phyloP scores from a whole-genome alignment of 2,329 filamentous ascomycete genomes.

The Penicillium verrucosum region DNA sequence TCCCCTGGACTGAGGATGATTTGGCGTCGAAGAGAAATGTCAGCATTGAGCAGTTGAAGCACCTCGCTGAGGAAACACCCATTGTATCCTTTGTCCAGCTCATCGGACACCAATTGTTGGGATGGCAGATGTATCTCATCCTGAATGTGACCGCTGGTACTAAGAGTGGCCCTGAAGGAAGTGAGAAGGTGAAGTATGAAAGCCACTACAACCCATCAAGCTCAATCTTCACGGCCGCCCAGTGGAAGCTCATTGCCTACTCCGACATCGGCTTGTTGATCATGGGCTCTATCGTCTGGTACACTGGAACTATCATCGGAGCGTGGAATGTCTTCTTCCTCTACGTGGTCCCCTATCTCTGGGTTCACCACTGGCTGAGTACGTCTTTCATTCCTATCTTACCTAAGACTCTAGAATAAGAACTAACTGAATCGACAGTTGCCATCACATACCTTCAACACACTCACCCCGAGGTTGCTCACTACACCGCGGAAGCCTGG shows the following conservation, averaged over 20 bases:
- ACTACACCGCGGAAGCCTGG: slow-evolving; percentile 60
- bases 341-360: slow-evolving; percentile 64
- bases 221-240: slow-evolving; percentile 58
- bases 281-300: slow-evolving; percentile 52
- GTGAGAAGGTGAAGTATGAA: slow-evolving; percentile 20
- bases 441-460: slow-evolving; percentile 75
- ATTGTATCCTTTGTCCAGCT: slow-evolving; percentile 54
- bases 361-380: slow-evolving; percentile 70
- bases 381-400: slow-evolving; percentile 26
- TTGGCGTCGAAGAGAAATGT: slow-evolving; percentile 41
- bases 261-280: slow-evolving; percentile 60
- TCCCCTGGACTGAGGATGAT: slow-evolving; percentile 48
- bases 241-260: slow-evolving; percentile 55
- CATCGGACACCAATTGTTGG: slow-evolving; percentile 61
- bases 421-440: slow-evolving; percentile 43
- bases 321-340: slow-evolving; percentile 56
- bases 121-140: slow-evolving; percentile 63
- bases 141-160: slow-evolving; percentile 55
- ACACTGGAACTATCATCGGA: slow-evolving; percentile 53
- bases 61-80: slow-evolving; percentile 58
- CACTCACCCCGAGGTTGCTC: slow-evolving; percentile 57
- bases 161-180: slow-evolving; percentile 43
- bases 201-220: slow-evolving; percentile 62
- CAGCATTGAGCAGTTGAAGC: slow-evolving; percentile 51
- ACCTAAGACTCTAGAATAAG: background rate